phyloP scores from a whole-genome alignment of 495 filamentous ascomycete species.

The Xylaria sp. region DNA sequence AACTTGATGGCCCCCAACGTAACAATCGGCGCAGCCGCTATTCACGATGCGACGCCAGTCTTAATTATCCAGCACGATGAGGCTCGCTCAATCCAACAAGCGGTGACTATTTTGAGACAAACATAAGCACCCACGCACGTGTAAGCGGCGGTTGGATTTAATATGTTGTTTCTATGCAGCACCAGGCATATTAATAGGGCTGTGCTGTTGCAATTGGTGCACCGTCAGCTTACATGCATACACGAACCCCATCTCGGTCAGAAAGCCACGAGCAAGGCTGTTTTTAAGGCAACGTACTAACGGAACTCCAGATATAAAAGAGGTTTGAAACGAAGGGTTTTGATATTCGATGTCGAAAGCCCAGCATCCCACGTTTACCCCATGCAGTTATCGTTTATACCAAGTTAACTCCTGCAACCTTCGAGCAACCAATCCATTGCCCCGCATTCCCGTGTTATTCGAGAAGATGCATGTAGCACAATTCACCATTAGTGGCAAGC shows the following conservation, averaged over 20 bases:
- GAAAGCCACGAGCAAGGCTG: background rate
- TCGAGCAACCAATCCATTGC: background rate
- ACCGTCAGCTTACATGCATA: conserved; percentile 25
- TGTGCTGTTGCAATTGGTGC: background rate
- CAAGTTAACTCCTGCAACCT: background rate
- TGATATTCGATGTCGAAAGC: background rate
- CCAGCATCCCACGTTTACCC: background rate
- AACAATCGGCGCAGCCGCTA: conserved; percentile 4
- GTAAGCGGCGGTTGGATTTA: conserved; percentile 1
- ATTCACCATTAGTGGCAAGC: conserved; percentile 42
- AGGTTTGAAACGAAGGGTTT: background rate
- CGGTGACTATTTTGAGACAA: conserved; percentile 26
- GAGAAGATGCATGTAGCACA: conserved; percentile 40
- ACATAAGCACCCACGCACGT: conserved; percentile 19
- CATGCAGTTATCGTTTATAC: background rate
- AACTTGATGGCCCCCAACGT: background rate
- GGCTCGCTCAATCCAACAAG: conserved; percentile 19
- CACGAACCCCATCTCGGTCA: conserved; percentile 14
- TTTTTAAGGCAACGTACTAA: background rate
- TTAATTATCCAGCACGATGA: background rate
- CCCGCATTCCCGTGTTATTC: background rate
- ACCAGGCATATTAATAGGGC: conserved; percentile 7
- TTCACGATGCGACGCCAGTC: background rate
- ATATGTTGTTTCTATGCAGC: conserved; percentile 4
- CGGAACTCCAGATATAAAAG: conserved; percentile 12